These are phyloP conservation scores for Hypoxylon sp. DNA, from an alignment of 2,329 filamentous ascomycete genomes.

Conservation along the genomic window DNA sequence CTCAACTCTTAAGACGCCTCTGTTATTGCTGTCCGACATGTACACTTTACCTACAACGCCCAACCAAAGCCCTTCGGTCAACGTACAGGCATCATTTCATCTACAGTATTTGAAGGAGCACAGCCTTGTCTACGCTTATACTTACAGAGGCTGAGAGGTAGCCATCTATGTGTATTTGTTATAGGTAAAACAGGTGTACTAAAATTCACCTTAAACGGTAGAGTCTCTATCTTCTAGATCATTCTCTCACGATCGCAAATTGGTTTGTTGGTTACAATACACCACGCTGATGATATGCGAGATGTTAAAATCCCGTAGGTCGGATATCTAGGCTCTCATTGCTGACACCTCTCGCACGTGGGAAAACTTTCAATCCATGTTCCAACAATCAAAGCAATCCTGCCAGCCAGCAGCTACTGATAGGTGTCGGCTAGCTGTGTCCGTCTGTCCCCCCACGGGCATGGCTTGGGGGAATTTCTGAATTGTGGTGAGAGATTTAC, in stretches of 20 bases:
- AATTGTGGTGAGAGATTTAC: conserved; percentile 4
- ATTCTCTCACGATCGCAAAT: not conserved
- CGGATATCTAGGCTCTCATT: too few species aligned
- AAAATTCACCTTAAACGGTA: too few species aligned
- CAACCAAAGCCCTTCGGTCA: conserved; percentile 13
- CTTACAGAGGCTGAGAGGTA: not conserved
- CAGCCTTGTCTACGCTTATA: not conserved
- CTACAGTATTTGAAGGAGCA: not conserved
- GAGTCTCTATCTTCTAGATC: not conserved
- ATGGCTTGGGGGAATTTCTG: too few species aligned
- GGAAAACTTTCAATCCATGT: conserved; percentile 5
- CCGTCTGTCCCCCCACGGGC: too few species aligned
- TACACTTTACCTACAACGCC: conserved; percentile 2
- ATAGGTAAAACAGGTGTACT: too few species aligned
- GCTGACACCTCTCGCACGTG: conserved; percentile 21
- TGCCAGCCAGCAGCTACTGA: too few species aligned
- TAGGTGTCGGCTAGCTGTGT: too few species aligned
- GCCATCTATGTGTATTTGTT: too few species aligned
- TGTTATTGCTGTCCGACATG: conserved; percentile 15
- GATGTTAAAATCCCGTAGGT: too few species aligned
- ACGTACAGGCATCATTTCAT: not conserved
- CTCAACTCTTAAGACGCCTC: conserved; percentile 20
- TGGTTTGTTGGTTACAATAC: not conserved
- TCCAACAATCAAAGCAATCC: conserved; percentile 17
- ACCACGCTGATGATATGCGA: not conserved